Evolutionary conservation across 192 early-diverging fungal genomes (phyloP), one percentile per base, ranked within the genome.

Genomic region (Rhizophagus sp.): DNA sequence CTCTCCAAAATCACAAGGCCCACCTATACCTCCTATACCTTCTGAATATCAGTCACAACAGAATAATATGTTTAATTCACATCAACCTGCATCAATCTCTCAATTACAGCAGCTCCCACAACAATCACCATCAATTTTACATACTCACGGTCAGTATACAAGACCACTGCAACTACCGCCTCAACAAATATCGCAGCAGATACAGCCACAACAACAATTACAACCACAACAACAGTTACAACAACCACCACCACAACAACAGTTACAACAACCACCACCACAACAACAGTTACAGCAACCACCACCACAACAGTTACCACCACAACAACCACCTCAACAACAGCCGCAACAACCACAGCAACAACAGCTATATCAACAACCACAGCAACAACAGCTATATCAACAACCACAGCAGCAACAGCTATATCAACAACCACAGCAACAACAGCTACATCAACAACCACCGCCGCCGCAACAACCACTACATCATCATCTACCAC

Each of bases 41-140:
- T 44, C 68, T 44, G 68, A 10, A 44, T 70, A 70, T 70, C 33
- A 44, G 5, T 7, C 5, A 24, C 68, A 70, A 1, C 33, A 70
- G 15, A 70, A 30, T 67, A 12, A 17, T 34, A 22, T 57, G 5
- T 15, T 47, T 70, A 70, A 19, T 24, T 76, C 74, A 63, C 64
- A 36, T 57, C 44, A 41, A 41, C 25, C 41, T 9, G 15, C 72
- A 15, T 67, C 67, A 70, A 68, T 17, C 36, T 25, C 34, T 47
- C 86, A 81, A 52, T 70, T 81, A 19, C 49, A 71, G 13, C 78
- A 62, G 71, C 39, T 47, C 19, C 80, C 74, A 41, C 83, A 72
- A 62, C 79, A 24, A 52, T 50, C 52, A 44, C 68, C 22, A 49
- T 49, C 8, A 41, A 27, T 71, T n/a, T 27, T 24, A 22, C 27